A percentile compares a stretch with the other conserved stretches of the same genome.
Evolutionary conservation across 257 asterid species (phyloP).

Genomic region (Echites panduratus): DNA sequence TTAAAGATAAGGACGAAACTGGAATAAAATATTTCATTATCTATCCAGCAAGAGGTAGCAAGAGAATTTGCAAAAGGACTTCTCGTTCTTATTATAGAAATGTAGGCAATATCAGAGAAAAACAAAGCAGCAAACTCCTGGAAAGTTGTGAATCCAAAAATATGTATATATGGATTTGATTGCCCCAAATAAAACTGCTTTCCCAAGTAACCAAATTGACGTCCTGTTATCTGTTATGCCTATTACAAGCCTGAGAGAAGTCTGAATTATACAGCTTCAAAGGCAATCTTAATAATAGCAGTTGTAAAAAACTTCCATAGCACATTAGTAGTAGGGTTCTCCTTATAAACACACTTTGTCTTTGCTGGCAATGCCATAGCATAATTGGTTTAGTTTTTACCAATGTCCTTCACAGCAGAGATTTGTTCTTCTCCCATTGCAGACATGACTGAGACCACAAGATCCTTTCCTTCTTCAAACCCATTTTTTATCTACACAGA

Average conservation of each 20-base stretch:
- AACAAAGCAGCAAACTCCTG: background rate
- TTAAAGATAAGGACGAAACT: too few relatives aligned
- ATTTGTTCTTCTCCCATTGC: slow-evolving; percentile 89
- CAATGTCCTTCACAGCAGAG: slow-evolving; percentile 55
- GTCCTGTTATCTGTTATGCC: slow-evolving; percentile 6
- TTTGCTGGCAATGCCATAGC: slow-evolving; percentile 5
- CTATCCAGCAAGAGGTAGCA: too few relatives aligned
- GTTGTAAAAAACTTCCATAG: slow-evolving; percentile 11
- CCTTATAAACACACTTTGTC: background rate
- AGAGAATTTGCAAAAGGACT: background rate
- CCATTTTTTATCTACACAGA: slow-evolving; percentile 46
- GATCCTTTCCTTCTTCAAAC: slow-evolving; percentile 69
- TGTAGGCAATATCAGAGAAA: background rate
- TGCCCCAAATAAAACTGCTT: slow-evolving; percentile 6
- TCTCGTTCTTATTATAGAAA: background rate
- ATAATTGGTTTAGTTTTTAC: slow-evolving; percentile 30
- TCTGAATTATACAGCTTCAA: slow-evolving; percentile 7
- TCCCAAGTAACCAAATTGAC: slow-evolving; percentile 10
- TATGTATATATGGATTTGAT: slow-evolving; percentile 1
- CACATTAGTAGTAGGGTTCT: slow-evolving; percentile 1
- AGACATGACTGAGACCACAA: slow-evolving; percentile 55
- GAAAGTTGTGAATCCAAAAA: background rate
- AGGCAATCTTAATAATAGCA: slow-evolving; percentile 14
- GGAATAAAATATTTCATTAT: too few relatives aligned
- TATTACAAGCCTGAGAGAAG: slow-evolving; percentile 13